Percentiles rank a stretch among this genome's conserved stretches.
These are phyloP conservation scores for Glycine soja DNA, from an alignment of 306 rosid genomes.

Conservation along the genomic window DNA sequence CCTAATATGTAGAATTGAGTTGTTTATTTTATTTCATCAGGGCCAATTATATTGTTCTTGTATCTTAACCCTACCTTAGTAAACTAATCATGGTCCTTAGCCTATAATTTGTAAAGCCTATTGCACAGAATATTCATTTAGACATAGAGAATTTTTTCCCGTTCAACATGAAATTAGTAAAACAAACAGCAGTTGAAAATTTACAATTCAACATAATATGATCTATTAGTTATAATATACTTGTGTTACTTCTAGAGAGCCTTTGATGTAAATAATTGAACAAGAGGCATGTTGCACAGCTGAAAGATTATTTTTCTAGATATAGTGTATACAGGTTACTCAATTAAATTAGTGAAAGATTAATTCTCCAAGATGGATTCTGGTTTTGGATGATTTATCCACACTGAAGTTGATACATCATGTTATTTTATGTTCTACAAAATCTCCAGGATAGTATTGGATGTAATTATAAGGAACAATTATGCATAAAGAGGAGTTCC, in stretches of 20 bases:
- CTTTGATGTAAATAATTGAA: slow-evolving; percentile 25
- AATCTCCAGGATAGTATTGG: not conserved
- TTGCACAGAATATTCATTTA: too few relatives aligned
- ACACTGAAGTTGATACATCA: not conserved
- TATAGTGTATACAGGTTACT: not conserved
- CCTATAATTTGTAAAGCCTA: too few relatives aligned
- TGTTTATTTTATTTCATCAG: too few relatives aligned
- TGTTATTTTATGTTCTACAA: not conserved
- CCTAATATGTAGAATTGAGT: too few relatives aligned
- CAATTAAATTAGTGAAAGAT: slow-evolving; percentile 6
- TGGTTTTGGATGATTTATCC: slow-evolving; percentile 7
- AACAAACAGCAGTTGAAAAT: too few relatives aligned
- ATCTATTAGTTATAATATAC: not conserved
- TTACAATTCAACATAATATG: too few relatives aligned
- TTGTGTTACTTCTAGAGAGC: slow-evolving; percentile 7
- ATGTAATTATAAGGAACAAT: not conserved
- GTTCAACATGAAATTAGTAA: too few relatives aligned
- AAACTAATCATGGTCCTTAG: too few relatives aligned
- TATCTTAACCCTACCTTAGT: too few relatives aligned
- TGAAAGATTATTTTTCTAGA: slow-evolving; percentile 4
- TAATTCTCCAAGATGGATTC: not conserved
- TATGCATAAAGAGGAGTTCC: slow-evolving; percentile 31
- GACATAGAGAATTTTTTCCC: too few relatives aligned
- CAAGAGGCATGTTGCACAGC: not conserved
- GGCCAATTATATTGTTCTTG: too few relatives aligned